These are phyloP conservation scores for Endothia cerciana DNA, from an alignment of 2,329 filamentous ascomycete genomes.

Conservation along the genomic window DNA sequence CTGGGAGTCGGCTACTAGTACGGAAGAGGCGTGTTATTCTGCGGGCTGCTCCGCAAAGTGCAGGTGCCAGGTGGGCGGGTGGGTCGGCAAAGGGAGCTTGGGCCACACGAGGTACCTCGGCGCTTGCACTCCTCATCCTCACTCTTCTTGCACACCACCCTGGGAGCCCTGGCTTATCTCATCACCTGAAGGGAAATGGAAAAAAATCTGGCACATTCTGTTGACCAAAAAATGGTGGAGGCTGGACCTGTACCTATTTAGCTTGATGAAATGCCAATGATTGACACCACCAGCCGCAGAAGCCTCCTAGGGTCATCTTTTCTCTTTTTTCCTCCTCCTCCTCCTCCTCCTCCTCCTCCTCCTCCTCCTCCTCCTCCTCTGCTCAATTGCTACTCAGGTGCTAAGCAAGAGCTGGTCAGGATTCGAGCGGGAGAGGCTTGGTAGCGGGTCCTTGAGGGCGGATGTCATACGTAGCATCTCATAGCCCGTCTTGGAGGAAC, in stretches of 20 bases:
- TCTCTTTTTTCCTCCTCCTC: too few species aligned
- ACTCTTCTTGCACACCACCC: neutral
- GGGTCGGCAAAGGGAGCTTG: constrained; percentile 16
- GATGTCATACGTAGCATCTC: too few species aligned
- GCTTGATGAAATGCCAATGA: neutral
- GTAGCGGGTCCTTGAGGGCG: neutral
- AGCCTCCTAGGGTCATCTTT: constrained; percentile 4
- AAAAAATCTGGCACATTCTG: too few species aligned
- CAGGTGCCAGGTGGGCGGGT: constrained; percentile 2
- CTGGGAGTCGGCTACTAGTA: neutral
- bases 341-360: too few species aligned
- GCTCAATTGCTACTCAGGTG: neutral
- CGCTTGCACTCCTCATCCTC: too few species aligned
- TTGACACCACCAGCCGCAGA: neutral
- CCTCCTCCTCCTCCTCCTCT: too few species aligned
- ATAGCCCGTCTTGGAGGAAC: too few species aligned
- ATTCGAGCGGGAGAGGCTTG: neutral
- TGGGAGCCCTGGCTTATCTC: too few species aligned
- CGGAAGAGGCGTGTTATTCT: neutral
- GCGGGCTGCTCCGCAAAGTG: neutral
- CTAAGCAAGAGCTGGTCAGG: neutral
- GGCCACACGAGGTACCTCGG: constrained; percentile 14
- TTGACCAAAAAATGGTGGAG: constrained; percentile 16
- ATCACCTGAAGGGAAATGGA: constrained; percentile 5
- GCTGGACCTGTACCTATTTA: constrained; percentile 3